Conservation (phyloP, 2,329 filamentous ascomycete genomes). For the Diaporthe destruens region DNA sequence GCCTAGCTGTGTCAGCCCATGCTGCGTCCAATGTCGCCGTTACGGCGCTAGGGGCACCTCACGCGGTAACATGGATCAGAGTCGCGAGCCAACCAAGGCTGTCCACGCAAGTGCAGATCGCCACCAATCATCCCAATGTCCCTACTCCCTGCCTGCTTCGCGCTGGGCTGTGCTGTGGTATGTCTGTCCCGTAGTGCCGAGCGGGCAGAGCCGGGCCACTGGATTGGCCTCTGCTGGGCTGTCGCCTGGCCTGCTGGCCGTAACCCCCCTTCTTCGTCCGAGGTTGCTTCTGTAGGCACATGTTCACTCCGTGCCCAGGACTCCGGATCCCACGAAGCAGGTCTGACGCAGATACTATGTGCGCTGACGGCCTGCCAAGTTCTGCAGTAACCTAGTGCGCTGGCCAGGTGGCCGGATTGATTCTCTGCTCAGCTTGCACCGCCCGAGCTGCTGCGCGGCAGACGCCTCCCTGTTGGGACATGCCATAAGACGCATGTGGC, state of each 20-base stretch:
- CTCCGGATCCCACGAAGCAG: constrained; percentile 26
- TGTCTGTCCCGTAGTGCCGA: neutral
- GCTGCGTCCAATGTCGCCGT: constrained; percentile 35
- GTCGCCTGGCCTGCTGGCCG: neutral
- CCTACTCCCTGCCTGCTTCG: constrained; percentile 10
- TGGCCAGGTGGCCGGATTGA: neutral
- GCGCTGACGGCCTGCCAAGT: constrained; percentile 31
- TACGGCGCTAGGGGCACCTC: constrained; percentile 34
- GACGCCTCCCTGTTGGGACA: neutral
- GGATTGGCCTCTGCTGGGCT: constrained; percentile 31
- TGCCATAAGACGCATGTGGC: neutral
- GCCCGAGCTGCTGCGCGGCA: neutral
- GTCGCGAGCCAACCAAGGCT: constrained; percentile 39
- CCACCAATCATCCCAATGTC: constrained; percentile 22
- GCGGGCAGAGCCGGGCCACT: constrained; percentile 18
- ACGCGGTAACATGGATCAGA: constrained; percentile 33
- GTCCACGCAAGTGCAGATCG: constrained; percentile 40
- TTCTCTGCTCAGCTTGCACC: constrained; percentile 6
- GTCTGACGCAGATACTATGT: constrained; percentile 14
- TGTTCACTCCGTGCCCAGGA: constrained; percentile 21
- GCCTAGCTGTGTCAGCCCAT: constrained; percentile 31
- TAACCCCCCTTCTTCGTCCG: neutral
- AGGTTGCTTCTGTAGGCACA: constrained; percentile 21
- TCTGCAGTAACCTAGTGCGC: constrained; percentile 21
- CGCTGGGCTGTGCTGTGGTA: neutral